Evolutionary conservation across 176 grass and related monocot species (phyloP).

Genomic region (Chrysopogon serrulatus): DNA sequence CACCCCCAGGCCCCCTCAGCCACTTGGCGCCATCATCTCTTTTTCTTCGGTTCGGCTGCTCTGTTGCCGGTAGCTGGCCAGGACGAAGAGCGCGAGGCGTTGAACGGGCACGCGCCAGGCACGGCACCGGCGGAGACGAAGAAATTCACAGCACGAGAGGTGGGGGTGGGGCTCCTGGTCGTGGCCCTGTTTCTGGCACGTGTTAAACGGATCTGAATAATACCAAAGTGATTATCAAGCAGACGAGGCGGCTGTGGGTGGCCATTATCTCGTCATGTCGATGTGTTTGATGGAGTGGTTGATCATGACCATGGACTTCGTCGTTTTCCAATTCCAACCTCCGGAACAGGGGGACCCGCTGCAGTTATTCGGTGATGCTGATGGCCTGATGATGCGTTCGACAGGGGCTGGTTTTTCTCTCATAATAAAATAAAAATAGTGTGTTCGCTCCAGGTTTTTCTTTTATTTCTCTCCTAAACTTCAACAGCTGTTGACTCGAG

Average conservation of each 20-base stretch:
- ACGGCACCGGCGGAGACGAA: background rate
- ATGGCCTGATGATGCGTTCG: no score
- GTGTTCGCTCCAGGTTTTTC: background rate
- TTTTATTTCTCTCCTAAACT: no score
- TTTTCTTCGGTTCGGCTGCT: background rate
- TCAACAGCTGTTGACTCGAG: no score
- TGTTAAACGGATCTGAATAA: slow-evolving; percentile 2
- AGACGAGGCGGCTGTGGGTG: no score
- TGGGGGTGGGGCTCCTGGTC: background rate
- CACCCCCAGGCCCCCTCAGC: background rate
- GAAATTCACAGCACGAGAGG: background rate
- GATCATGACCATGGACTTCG: background rate
- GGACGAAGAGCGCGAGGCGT: background rate
- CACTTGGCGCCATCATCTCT: background rate
- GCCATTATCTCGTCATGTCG: no score
- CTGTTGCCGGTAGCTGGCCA: background rate
- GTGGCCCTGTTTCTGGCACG: slow-evolving; percentile 13
- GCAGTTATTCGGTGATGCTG: background rate
- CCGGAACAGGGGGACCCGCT: background rate
- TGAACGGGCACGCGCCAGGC: background rate
- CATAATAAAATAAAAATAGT: background rate
- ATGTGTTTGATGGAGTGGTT: background rate
- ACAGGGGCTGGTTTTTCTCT: background rate
- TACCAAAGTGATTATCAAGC: no score
- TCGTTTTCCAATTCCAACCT: background rate